phyloP scores from a whole-genome alignment of 345 rosid species.

The Hypericum androsaemum region DNA sequence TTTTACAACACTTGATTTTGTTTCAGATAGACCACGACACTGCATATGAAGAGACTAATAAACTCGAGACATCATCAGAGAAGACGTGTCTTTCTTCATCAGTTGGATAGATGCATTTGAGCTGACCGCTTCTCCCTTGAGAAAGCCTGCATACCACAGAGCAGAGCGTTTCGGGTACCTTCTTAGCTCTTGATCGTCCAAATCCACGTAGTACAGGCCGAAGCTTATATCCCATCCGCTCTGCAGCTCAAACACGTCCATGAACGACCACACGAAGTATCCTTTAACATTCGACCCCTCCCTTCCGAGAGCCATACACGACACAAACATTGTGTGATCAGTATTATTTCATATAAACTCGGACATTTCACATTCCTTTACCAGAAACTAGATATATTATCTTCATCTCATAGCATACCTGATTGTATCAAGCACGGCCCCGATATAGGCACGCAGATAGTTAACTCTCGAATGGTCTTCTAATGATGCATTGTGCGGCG shows the following conservation, averaged over 20 bases:
- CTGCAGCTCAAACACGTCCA: conserved; percentile 4
- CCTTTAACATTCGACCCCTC: neutral
- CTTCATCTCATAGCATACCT: conserved; percentile 14
- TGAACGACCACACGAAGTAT: conserved; percentile 3
- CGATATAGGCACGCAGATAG: conserved; percentile 25
- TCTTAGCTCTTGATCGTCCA: conserved; percentile 12
- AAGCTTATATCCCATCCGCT: neutral
- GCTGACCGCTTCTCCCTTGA: conserved; percentile 18
- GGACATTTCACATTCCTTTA: too few relatives aligned
- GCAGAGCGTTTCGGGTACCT: conserved; percentile 3
- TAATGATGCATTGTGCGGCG: conserved; percentile 15
- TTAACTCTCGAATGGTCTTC: conserved; percentile 31
- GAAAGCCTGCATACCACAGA: neutral
- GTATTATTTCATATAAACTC: too few relatives aligned
- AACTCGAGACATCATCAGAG: too few relatives aligned
- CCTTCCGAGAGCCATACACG: neutral
- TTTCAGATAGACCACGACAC: too few relatives aligned
- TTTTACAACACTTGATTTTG: too few relatives aligned
- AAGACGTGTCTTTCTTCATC: too few relatives aligned
- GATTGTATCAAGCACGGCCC: conserved; percentile 31
- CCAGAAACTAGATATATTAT: neutral
- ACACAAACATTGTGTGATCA: too few relatives aligned
- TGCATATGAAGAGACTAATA: too few relatives aligned
- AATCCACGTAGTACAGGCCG: conserved; percentile 1
- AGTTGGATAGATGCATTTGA: neutral